Percentiles rank a stretch among this genome's conserved stretches.
Conservation (phyloP, 495 filamentous ascomycete species). For the Penicillium antarcticum region DNA sequence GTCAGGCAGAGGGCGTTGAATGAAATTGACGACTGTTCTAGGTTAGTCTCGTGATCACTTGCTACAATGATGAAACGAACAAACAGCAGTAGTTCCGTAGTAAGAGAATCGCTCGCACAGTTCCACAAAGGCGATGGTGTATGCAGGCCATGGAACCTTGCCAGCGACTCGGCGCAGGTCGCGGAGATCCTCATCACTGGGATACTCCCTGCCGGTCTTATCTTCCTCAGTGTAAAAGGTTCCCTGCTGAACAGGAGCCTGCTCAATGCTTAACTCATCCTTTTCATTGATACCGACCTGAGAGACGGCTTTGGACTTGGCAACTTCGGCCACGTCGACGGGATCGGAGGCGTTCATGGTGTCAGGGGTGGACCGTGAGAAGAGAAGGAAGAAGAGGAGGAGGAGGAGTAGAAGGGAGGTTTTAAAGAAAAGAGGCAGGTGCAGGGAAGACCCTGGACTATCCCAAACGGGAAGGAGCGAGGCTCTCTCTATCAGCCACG, state of each 20-base stretch:
- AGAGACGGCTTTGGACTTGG: conserved; percentile 20
- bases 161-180: conserved; percentile 65
- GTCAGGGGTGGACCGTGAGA: background rate
- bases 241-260: background rate
- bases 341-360: conserved; percentile 34
- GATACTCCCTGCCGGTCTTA: conserved; percentile 28
- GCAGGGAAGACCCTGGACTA: background rate
- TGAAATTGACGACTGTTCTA: conserved; percentile 57
- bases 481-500: conserved; percentile 3
- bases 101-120: conserved; percentile 77
- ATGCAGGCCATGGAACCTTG: conserved; percentile 60
- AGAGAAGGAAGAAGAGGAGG: background rate
- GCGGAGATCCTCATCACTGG: conserved; percentile 56
- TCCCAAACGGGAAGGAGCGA: background rate
- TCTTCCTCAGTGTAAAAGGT: conserved; percentile 11
- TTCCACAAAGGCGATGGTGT: conserved; percentile 72
- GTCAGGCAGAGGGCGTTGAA: conserved; percentile 59
- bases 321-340: conserved; percentile 25
- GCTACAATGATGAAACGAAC: conserved; percentile 37
- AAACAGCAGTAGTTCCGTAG: conserved; percentile 72
- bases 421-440: background rate
- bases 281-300: conserved; percentile 19
- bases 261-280: conserved; percentile 13
- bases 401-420: background rate
- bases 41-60: background rate